Evolutionary conservation across 805 yeast species (phyloP).

Genomic region (Tetrapisispora fleetii): DNA sequence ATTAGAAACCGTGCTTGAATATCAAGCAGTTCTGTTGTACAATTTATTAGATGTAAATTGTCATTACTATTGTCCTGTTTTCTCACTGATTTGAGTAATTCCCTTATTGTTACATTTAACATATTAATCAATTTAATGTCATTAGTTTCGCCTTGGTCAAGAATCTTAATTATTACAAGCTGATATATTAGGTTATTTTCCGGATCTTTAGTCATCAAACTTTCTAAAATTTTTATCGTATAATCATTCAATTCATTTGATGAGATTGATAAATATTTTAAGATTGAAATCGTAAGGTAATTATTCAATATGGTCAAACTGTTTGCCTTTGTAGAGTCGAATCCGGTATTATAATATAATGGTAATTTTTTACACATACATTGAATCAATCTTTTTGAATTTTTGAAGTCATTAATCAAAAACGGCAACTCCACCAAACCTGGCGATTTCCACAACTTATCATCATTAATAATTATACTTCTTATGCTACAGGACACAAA

Average conservation of each 20-base stretch:
- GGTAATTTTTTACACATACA: slow-evolving; percentile 38
- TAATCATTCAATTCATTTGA: slow-evolving; percentile 14
- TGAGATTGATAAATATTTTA: slow-evolving; percentile 15
- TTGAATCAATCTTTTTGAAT: slow-evolving; percentile 26
- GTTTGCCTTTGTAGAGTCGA: slow-evolving; percentile 24
- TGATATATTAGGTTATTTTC: slow-evolving; percentile 18
- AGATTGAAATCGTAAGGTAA: slow-evolving; percentile 42
- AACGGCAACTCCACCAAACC: slow-evolving; percentile 46
- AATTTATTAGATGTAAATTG: slow-evolving; percentile 15
- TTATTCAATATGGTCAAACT: slow-evolving; percentile 36
- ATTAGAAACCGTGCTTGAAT: slow-evolving; percentile 22
- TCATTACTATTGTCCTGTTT: not conserved
- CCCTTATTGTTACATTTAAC: slow-evolving; percentile 13
- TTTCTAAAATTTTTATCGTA: slow-evolving; percentile 13
- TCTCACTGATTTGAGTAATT: slow-evolving; percentile 7
- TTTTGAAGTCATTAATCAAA: slow-evolving; percentile 12
- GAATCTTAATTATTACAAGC: slow-evolving; percentile 16
- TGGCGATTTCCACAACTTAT: slow-evolving; percentile 45
- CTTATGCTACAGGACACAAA: slow-evolving; percentile 50
- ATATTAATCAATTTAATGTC: slow-evolving; percentile 17
- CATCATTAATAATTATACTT: slow-evolving; percentile 41
- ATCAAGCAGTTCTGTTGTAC: slow-evolving; percentile 20
- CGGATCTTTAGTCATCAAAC: slow-evolving; percentile 10
- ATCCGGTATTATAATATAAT: slow-evolving; percentile 40
- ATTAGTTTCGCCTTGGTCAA: slow-evolving; percentile 14